Conservation (phyloP, 441 rosid genomes). For the Pelargonium exstipulatum region DNA sequence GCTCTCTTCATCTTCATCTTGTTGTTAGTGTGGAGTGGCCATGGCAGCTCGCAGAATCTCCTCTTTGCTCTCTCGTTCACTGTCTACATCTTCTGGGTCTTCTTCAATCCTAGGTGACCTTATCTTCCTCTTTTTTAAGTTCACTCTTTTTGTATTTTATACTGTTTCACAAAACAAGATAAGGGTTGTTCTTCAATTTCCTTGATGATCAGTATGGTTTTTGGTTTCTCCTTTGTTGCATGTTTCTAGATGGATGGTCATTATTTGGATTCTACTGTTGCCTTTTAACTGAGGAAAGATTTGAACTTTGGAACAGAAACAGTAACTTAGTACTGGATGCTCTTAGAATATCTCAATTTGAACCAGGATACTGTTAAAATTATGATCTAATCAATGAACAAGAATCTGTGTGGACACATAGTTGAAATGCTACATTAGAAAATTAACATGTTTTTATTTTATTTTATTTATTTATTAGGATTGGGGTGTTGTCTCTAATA, state of each 20-base stretch:
- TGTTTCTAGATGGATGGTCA: neutral
- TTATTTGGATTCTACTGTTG: neutral
- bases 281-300: neutral
- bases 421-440: neutral
- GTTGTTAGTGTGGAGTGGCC: constrained; percentile 3
- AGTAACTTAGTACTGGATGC: neutral
- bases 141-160: neutral
- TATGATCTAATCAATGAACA: neutral
- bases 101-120: constrained; percentile 42
- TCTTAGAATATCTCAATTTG: neutral
- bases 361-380: no score
- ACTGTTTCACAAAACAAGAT: neutral
- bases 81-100: constrained; percentile 34
- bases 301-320: constrained; percentile 2
- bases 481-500: neutral
- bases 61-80: constrained; percentile 57
- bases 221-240: neutral
- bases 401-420: neutral
- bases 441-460: neutral
- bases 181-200: constrained; percentile 5
- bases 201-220: neutral
- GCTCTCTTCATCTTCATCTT: neutral
- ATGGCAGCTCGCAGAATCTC: constrained; percentile 76
- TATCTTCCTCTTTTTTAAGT: neutral
- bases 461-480: neutral